A percentile compares a stretch with the other conserved stretches of the same genome.
These are phyloP conservation scores for Aspergillus fructus DNA, from an alignment of 2,329 filamentous ascomycete species.

Conservation along the genomic window DNA sequence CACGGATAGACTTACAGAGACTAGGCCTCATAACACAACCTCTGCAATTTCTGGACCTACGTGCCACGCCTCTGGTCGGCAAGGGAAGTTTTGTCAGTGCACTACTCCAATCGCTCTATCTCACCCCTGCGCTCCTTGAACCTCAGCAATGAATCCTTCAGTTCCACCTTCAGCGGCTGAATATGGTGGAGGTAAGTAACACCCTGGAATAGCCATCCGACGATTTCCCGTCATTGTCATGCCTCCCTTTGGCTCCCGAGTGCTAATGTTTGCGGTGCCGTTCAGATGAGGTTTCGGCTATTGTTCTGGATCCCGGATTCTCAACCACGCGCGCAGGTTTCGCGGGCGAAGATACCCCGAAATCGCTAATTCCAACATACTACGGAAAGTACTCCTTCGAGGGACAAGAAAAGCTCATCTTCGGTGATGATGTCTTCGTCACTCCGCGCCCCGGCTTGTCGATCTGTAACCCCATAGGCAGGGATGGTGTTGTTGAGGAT, in stretches of 20 bases:
- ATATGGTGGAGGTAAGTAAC: slow-evolving; percentile 49
- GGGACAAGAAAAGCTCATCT: slow-evolving; percentile 61
- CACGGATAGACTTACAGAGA: background rate
- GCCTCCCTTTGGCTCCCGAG: background rate
- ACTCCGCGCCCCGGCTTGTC: slow-evolving; percentile 74
- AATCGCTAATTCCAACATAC: slow-evolving; percentile 86
- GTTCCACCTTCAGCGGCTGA: slow-evolving; percentile 47
- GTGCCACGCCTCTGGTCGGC: background rate
- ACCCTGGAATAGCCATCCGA: slow-evolving; percentile 11
- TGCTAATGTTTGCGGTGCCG: slow-evolving; percentile 10
- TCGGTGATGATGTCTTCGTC: slow-evolving; percentile 87
- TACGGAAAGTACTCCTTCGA: slow-evolving; percentile 66
- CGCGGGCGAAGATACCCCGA: slow-evolving; percentile 95
- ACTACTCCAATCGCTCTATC: background rate
- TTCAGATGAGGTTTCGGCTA: slow-evolving; percentile 91
- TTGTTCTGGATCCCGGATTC: slow-evolving; percentile 94
- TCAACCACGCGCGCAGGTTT: slow-evolving; percentile 90
- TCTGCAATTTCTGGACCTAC: background rate
- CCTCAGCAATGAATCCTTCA: slow-evolving; percentile 41
- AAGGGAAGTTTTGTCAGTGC: background rate
- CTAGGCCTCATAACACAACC: background rate
- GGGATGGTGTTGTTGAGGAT: slow-evolving; percentile 88
- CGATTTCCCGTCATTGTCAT: background rate
- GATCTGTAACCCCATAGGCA: slow-evolving; percentile 87
- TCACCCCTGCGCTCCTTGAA: background rate